Evolutionary conservation across 2,329 filamentous ascomycete genomes (phyloP), one percentile per base, ranked within the genome.

Genomic region (Cladosporium halotolerans): DNA sequence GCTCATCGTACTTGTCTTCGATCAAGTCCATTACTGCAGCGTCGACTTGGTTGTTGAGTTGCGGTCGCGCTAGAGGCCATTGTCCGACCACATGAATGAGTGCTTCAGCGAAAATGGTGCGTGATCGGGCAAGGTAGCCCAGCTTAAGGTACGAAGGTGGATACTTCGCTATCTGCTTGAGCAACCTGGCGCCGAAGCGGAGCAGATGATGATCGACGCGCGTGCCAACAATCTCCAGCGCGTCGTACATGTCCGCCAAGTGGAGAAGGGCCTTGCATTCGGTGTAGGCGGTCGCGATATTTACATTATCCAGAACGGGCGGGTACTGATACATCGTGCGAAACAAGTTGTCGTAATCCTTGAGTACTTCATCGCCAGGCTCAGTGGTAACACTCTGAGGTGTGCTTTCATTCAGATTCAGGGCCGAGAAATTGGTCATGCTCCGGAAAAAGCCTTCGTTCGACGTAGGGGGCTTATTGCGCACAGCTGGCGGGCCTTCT

Each of bases 81-180:
- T 95, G 89, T 3, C 92, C 92, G 0, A 96, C 91, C 0, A 96
- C 89, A 64, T 97, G 92, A 49, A 96, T 88, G 45, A 97, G 77
- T 0, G 91, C 89, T 73, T 97, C 78, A 28, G 72, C 72, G 66
- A 92, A 87, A 55, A 86, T 81, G 40, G 91, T 84, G 60, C 87
- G 86, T 63, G 85, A 91, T 42, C 88, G 83, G 8, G 90, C 86
- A 40, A 96, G 79, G 64, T 90, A 96, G 36, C 90, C 91, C 1
- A 97, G 80, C 54, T 91, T 91, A 45, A 96, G 80, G 66, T 96
- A 97, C 55, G 85, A 90, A 45, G 93, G 88, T 10, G 92, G 91
- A 66, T 96, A 96, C 71, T 96, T 96, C 49, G 91, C 90, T 58
- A 96, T 95, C 71, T 96, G 92, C 70, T 93, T 95, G 86, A 91